Percentiles rank a stretch among this genome's conserved stretches.
Evolutionary conservation across 2,329 filamentous ascomycete species (phyloP).

Genomic region (Aciculosporium take): DNA sequence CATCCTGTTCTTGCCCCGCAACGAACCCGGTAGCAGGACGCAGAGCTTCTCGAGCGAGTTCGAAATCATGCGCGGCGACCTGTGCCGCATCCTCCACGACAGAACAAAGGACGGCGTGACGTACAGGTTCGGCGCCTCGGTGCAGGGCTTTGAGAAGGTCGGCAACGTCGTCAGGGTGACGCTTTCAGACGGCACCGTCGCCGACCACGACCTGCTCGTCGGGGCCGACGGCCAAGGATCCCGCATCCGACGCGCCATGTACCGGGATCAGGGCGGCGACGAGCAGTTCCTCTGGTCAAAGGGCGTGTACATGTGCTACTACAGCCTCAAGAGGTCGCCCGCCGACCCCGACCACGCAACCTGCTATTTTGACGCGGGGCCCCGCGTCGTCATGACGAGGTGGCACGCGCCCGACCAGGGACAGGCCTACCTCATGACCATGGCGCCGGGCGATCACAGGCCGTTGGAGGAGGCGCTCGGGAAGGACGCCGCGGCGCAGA

Average conservation of each 20-base stretch:
- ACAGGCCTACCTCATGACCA: conserved; percentile 12
- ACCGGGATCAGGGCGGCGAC: conserved; percentile 1
- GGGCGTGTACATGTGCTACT: conserved; percentile 22
- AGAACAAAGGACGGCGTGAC: conserved; percentile 12
- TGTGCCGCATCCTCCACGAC: conserved; percentile 30
- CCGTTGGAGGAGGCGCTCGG: conserved; percentile 10
- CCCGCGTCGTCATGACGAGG: conserved; percentile 21
- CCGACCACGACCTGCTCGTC: conserved; percentile 8
- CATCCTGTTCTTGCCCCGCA: conserved; percentile 22
- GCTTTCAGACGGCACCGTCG: conserved; percentile 7
- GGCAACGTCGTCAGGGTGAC: conserved; percentile 7
- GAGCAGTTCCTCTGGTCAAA: conserved; percentile 2
- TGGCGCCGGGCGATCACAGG: conserved; percentile 12
- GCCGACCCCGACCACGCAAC: conserved; percentile 4
- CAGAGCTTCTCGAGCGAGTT: conserved; percentile 31
- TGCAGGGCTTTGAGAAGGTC: background rate
- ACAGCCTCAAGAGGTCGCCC: conserved; percentile 18
- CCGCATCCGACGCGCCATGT: conserved; percentile 7
- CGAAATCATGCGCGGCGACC: conserved; percentile 41
- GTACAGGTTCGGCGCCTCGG: conserved; percentile 14
- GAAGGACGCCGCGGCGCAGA: conserved; percentile 12
- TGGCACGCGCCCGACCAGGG: conserved; percentile 13
- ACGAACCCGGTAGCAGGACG: background rate
- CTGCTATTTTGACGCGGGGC: conserved; percentile 20
- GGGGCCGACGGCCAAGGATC: conserved; percentile 10